Conservation (phyloP, 345 rosid species). For the Populus alba region DNA sequence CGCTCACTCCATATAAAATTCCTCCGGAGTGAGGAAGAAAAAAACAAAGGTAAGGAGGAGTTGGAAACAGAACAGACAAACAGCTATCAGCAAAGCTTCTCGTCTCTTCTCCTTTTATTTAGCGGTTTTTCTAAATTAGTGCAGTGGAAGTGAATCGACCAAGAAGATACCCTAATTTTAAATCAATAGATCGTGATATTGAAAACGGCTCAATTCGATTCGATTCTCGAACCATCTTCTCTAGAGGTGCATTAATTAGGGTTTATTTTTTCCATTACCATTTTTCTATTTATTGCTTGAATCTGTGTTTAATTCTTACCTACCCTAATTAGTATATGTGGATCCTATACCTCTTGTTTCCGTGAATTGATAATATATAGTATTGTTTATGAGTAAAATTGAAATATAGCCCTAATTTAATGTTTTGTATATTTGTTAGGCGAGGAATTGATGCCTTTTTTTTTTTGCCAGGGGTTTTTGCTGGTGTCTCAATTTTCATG, state of each 20-base stretch:
- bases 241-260: neutral
- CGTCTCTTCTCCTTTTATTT: neutral
- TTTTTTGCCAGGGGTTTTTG: neutral
- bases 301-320: no score
- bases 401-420: neutral
- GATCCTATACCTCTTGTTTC: no score
- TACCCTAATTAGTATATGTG: no score
- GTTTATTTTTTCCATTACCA: neutral
- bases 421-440: neutral
- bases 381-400: no score
- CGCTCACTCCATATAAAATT: no score
- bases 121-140: neutral
- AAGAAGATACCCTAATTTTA: neutral
- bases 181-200: neutral
- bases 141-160: neutral
- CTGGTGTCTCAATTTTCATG: slow-evolving; percentile 22
- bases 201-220: neutral
- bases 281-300: no score
- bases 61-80: neutral
- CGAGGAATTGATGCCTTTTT: neutral
- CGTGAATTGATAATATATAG: no score
- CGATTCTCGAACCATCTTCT: neutral
- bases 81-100: neutral
- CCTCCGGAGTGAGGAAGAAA: no score
- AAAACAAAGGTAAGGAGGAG: neutral